Base-by-base conservation (phyloP, 2,329 filamentous ascomycete genomes). In the Sclerotinia minor region DNA sequence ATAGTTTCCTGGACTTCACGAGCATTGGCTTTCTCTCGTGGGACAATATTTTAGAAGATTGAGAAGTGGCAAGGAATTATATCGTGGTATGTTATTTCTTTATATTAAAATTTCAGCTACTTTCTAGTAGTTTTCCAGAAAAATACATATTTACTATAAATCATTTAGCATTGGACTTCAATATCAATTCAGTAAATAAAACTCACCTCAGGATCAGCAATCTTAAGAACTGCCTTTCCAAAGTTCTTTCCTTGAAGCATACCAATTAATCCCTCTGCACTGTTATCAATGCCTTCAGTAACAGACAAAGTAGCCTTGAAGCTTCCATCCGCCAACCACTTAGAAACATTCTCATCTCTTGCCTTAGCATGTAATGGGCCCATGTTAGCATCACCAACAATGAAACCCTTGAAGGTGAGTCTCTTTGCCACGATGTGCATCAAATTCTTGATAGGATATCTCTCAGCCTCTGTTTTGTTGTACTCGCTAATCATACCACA, bases 171-270 rank as follows among this genome's bases (percentile, higher is more conserved):
- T 8, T 13, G 1, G 13, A 38, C 6, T 7, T 7, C 13, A 26
- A 3, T 0, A 24, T 7, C 11, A 1, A 6, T 32, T 32, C 41
- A 19, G 13, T 3, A 1, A 17, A 38, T 7, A 53, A 35, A 61
- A 68, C 64, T 47, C 44, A 72, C 70, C 67, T 70, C 67, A 45
- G 69, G 21, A 71, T 76, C 74, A 35, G 75, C 73, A 72, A 89
- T 86, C 81, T 89, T 87, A 76, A 91, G 75, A n/a, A 91, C 83
- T 21, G 89, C 87, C 82, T 92, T 92, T 65, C 89, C 89, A 76
- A 89, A 88, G 78, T 92, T 92, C 79, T 88, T 84, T 32, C 89
- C 89, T 70, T 83, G 78, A 69, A 92, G 82, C 81, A 92, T 86
- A 19, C 87, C 88, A 66, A 91, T 76, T 69, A 92, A 82, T 1